phyloP scores from a whole-genome alignment of 148 eudicot genomes.

The Chenopodium quinoa region DNA sequence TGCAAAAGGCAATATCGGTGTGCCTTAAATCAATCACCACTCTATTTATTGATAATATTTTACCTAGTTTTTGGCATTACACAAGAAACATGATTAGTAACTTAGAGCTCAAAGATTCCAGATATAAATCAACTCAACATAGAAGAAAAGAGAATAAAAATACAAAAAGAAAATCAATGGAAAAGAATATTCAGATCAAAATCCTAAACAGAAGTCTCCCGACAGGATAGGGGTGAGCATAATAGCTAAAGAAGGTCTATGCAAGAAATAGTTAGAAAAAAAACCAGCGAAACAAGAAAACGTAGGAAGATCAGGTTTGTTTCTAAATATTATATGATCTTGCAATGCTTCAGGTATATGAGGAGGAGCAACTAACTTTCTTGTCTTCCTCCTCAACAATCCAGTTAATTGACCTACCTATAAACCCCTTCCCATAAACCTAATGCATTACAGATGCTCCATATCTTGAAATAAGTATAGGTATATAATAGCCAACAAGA shows the following conservation, averaged over 20 bases:
- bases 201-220: background rate
- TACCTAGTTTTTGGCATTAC: background rate
- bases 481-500: background rate
- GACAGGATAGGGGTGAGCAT: background rate
- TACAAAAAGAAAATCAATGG: background rate
- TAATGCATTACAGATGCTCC: background rate
- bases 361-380: no score
- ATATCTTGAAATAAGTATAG: background rate
- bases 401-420: no score
- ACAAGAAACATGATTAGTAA: background rate
- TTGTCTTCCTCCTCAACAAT: no score
- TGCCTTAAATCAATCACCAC: no score
- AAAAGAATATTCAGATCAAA: background rate
- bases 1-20: background rate
- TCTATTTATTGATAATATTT: no score
- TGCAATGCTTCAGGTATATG: no score
- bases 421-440: no score
- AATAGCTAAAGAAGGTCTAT: background rate
- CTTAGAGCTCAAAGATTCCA: background rate
- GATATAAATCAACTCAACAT: background rate
- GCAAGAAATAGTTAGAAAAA: background rate
- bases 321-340: background rate
- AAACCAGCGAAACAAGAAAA: background rate
- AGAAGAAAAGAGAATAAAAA: background rate
- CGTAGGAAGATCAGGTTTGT: background rate